Evolutionary conservation across 2,329 filamentous ascomycete genomes (phyloP).

Genomic region (Ophiocordyceps camponoti-saundersi): DNA sequence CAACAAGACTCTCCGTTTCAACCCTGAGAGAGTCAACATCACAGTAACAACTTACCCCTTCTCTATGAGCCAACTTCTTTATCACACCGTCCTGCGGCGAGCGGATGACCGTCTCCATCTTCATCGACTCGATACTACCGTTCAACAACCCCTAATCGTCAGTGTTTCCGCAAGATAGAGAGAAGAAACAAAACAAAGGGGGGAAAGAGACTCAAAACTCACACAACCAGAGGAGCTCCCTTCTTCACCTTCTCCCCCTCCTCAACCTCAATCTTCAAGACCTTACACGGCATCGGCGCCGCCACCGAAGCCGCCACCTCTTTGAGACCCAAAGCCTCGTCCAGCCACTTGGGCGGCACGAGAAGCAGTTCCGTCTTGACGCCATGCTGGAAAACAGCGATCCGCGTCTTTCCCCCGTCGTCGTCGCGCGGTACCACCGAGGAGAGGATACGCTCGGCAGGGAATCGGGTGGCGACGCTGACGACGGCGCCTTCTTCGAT

Average conservation of each 20-base stretch:
- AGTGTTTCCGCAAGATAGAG: background rate
- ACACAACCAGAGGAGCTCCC: slow-evolving; percentile 75
- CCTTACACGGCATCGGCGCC: slow-evolving; percentile 95
- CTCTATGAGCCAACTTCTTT: slow-evolving; percentile 55
- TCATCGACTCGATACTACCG: slow-evolving; percentile 64
- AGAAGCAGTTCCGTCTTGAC: slow-evolving; percentile 40
- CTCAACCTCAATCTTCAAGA: slow-evolving; percentile 72
- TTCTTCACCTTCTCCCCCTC: slow-evolving; percentile 73
- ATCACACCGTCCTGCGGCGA: slow-evolving; percentile 58
- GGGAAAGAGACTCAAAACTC: slow-evolving; percentile 16
- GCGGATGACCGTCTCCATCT: slow-evolving; percentile 75
- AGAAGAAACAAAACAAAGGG: background rate
- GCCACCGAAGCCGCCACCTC: slow-evolving; percentile 68
- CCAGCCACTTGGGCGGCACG: slow-evolving; percentile 59
- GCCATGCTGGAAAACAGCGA: slow-evolving; percentile 64
- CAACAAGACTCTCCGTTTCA: background rate
- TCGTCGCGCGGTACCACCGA: slow-evolving; percentile 48
- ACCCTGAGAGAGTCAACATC: no score
- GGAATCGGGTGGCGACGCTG: slow-evolving; percentile 45
- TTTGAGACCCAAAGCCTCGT: slow-evolving; percentile 71
- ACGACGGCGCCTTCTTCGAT: slow-evolving; percentile 9
- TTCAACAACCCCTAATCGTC: no score
- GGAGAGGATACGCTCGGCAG: slow-evolving; percentile 60
- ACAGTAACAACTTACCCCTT: slow-evolving; percentile 40
- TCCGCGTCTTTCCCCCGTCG: slow-evolving; percentile 34